Evolutionary conservation across 1,139 yeast genomes (phyloP).

Genomic region (Pichia sorboxylosa): DNA sequence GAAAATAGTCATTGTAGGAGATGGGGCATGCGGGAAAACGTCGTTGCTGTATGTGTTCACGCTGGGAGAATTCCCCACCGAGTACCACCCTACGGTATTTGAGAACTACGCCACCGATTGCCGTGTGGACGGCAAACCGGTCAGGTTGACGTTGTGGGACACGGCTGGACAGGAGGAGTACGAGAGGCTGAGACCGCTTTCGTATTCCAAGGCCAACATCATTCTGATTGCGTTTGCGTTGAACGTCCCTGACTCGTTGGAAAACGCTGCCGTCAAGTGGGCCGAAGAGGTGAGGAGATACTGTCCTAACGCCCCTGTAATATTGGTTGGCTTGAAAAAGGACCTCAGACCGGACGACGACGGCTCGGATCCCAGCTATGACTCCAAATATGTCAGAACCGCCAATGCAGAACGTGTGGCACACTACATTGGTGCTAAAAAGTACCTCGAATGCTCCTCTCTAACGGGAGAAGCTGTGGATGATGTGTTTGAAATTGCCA

Average conservation of each 20-base stretch:
- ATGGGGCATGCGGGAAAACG: constrained; percentile 93
- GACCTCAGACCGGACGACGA: constrained; percentile 40
- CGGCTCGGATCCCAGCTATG: constrained; percentile 23
- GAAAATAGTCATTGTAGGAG: constrained; percentile 86
- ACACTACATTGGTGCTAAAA: constrained; percentile 55
- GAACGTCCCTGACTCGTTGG: constrained; percentile 57
- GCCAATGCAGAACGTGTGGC: constrained; percentile 53
- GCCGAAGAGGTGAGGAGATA: constrained; percentile 55
- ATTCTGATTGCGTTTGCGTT: constrained; percentile 63
- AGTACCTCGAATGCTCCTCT: constrained; percentile 63
- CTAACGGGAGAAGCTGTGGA: constrained; percentile 76
- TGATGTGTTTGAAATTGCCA: constrained; percentile 67
- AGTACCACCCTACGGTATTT: constrained; percentile 88
- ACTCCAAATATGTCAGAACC: constrained; percentile 36
- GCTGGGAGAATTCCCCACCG: constrained; percentile 74
- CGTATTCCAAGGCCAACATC: constrained; percentile 66
- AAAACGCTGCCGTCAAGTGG: constrained; percentile 63
- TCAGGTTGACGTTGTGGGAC: constrained; percentile 86
- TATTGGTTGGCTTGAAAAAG: constrained; percentile 60
- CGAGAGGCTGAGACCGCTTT: constrained; percentile 60
- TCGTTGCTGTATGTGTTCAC: constrained; percentile 86
- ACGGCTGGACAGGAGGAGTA: constrained; percentile 96
- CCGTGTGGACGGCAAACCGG: constrained; percentile 84
- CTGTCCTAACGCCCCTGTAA: constrained; percentile 55
- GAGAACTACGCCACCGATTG: constrained; percentile 92